A percentile compares a stretch with the other conserved stretches of the same genome.
Evolutionary conservation across 2,329 filamentous ascomycete species (phyloP).

Genomic region (Juglanconis juglandina): DNA sequence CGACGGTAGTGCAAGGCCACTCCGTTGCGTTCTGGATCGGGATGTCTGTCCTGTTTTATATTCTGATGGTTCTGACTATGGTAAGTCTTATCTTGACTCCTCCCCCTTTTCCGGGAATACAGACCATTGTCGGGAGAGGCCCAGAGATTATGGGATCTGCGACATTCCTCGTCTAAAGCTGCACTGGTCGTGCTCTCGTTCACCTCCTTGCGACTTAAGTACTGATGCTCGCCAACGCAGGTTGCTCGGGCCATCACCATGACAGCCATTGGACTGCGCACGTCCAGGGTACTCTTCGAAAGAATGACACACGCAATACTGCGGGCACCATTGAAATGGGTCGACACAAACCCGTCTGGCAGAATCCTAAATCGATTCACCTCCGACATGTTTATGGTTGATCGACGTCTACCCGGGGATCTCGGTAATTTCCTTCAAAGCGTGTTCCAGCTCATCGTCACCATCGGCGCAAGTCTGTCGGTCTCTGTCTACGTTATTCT

Average conservation of each 20-base stretch:
- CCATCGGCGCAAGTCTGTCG: slow-evolving; percentile 33
- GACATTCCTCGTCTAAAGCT: no score
- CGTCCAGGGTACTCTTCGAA: slow-evolving; percentile 30
- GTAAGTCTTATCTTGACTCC: neutral
- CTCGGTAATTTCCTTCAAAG: slow-evolving; percentile 28
- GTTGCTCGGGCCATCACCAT: slow-evolving; percentile 25
- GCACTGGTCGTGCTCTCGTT: no score
- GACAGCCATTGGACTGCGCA: slow-evolving; percentile 29
- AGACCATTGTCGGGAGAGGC: neutral
- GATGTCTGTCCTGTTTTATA: slow-evolving; percentile 28
- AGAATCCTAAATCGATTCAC: slow-evolving; percentile 43
- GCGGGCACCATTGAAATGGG: slow-evolving; percentile 36
- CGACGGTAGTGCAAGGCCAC: slow-evolving; percentile 8
- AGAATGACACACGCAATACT: slow-evolving; percentile 34
- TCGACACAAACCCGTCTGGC: slow-evolving; percentile 38
- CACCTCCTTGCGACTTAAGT: neutral
- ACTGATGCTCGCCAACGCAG: slow-evolving; percentile 3
- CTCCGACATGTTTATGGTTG: slow-evolving; percentile 36
- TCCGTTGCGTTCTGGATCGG: slow-evolving; percentile 27
- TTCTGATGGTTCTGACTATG: slow-evolving; percentile 21
- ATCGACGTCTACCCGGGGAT: slow-evolving; percentile 30
- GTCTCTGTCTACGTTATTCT: slow-evolving; percentile 35
- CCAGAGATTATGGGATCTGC: no score
- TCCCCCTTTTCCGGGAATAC: no score
- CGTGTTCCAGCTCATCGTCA: slow-evolving; percentile 30